Conservation (phyloP, 352 stramenopile genomes). For the Globisporangium mamillatum region DNA sequence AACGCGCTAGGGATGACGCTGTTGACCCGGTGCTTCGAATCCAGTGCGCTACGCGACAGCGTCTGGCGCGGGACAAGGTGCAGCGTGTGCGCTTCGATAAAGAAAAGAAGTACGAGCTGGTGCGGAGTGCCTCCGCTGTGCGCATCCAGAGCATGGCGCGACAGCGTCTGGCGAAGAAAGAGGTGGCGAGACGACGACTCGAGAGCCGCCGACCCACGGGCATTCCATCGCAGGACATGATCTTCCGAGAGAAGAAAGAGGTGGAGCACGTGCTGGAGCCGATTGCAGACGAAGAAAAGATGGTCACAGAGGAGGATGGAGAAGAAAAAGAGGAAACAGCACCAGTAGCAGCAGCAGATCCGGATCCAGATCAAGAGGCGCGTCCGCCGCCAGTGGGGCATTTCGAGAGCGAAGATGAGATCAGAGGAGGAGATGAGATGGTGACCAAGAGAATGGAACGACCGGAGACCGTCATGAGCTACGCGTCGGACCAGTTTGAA, state of each 20-base stretch:
- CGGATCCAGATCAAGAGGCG: background rate
- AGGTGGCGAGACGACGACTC: conserved; percentile 30
- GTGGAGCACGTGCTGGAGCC: background rate
- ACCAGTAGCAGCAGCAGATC: background rate
- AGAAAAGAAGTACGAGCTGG: conserved; percentile 7
- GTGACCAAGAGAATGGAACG: conserved; percentile 7
- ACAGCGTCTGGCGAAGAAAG: conserved; percentile 41
- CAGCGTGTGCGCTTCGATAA: conserved; percentile 26
- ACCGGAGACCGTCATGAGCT: conserved; percentile 58
- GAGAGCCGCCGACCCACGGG: conserved; percentile 30
- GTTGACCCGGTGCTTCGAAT: conserved; percentile 39
- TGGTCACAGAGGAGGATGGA: background rate
- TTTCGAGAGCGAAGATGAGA: conserved; percentile 3
- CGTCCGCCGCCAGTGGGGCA: background rate
- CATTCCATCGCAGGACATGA: conserved; percentile 18
- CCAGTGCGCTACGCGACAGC: conserved; percentile 47
- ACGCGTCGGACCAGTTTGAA: conserved; percentile 62
- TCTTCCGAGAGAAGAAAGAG: background rate
- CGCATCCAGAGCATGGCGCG: conserved; percentile 38
- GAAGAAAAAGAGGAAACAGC: conserved; percentile 5
- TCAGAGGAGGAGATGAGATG: background rate
- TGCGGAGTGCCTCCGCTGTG: conserved; percentile 18
- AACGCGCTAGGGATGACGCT: background rate
- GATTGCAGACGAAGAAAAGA: background rate
- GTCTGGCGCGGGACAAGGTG: conserved; percentile 28